Conservation (phyloP, 208 protist genomes). For the Crithidia fasciculata region DNA sequence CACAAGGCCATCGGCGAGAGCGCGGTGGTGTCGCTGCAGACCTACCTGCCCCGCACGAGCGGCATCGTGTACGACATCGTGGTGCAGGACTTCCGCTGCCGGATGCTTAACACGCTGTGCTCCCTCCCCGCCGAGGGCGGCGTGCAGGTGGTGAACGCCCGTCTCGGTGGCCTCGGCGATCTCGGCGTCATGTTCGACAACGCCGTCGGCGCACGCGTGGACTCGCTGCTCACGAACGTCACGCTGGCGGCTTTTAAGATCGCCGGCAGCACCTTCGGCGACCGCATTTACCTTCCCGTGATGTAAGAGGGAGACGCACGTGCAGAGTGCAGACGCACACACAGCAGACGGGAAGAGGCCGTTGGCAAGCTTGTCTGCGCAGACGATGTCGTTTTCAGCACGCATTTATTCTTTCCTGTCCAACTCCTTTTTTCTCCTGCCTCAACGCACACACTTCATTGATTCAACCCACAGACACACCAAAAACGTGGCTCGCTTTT, state of each 20-base stretch:
- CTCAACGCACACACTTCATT: too few species aligned
- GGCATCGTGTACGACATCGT: conserved; percentile 25
- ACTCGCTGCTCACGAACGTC: conserved; percentile 15
- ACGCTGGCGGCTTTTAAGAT: conserved; percentile 15
- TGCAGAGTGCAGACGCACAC: not conserved
- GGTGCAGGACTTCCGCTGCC: conserved; percentile 25
- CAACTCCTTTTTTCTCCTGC: not conserved
- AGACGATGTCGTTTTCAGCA: not conserved
- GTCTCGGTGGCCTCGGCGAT: conserved; percentile 21
- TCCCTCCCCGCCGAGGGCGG: conserved; percentile 22
- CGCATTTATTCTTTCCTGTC: not conserved
- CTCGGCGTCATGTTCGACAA: conserved; percentile 20
- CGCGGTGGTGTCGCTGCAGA: conserved; percentile 12
- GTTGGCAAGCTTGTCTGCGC: too few species aligned
- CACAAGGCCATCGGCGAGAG: conserved; percentile 16
- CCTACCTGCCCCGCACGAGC: conserved; percentile 14
- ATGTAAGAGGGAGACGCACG: not conserved
- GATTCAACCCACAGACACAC: too few species aligned
- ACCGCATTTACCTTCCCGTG: conserved; percentile 19
- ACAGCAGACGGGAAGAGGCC: not conserved
- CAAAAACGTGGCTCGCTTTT: too few species aligned
- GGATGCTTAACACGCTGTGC: conserved; percentile 20
- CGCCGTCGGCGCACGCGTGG: conserved; percentile 9
- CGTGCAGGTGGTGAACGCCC: conserved; percentile 22
- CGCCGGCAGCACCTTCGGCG: conserved; percentile 18